Evolutionary conservation across 2,329 filamentous ascomycete species (phyloP).

Genomic region (Exophiala oligosperma): DNA sequence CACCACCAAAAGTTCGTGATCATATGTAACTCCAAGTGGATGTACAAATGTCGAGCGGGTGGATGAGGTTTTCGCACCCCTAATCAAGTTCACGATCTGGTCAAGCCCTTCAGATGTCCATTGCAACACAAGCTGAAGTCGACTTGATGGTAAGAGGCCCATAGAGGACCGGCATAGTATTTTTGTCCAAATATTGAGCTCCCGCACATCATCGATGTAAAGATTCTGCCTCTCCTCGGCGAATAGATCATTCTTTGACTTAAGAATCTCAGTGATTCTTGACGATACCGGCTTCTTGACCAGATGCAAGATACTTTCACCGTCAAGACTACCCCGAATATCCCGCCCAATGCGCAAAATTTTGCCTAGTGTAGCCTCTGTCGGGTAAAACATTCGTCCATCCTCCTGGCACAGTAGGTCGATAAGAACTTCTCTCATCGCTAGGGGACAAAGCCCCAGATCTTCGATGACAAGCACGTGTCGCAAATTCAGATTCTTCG

Average conservation of each 20-base stretch:
- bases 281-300: constrained; percentile 11
- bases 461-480: constrained; percentile 13
- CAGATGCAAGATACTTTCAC: constrained; percentile 45
- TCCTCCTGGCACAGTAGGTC: constrained; percentile 38
- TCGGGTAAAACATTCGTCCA: constrained; percentile 29
- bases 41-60: constrained; percentile 1
- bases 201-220: constrained; percentile 80
- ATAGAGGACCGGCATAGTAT: constrained; percentile 42
- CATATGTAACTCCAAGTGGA: constrained; percentile 68
- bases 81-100: background rate
- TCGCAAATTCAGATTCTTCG: constrained; percentile 7
- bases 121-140: constrained; percentile 19
- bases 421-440: constrained; percentile 45
- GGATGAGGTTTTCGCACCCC: constrained; percentile 57
- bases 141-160: background rate
- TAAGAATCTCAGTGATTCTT: constrained; percentile 10
- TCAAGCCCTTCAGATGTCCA: constrained; percentile 57
- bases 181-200: constrained; percentile 67
- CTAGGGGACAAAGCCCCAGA: constrained; percentile 48
- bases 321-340: constrained; percentile 44
- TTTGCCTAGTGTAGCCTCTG: constrained; percentile 32
- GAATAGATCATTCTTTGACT: constrained; percentile 66
- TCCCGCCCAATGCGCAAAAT: constrained; percentile 29
- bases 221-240: constrained; percentile 89
- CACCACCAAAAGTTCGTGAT: constrained; percentile 62